Conservation (phyloP, 202 grass and related monocot genomes). For the Schoenoplectus tabernaemontani region DNA sequence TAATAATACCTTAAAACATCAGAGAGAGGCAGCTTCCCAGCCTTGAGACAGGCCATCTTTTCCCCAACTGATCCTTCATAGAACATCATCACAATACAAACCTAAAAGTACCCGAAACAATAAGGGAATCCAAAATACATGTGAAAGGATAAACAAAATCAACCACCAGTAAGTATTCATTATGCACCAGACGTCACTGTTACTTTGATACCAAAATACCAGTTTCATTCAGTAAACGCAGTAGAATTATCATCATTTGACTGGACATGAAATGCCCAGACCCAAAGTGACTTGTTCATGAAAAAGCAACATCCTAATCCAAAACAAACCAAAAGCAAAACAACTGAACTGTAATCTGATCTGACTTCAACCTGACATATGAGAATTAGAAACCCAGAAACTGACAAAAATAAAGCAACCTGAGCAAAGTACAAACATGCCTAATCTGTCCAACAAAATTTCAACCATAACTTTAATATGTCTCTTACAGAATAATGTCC, state of each 20-base stretch:
- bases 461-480: neutral
- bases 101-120: constrained; percentile 40
- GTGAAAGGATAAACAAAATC: neutral
- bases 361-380: neutral
- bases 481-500: neutral
- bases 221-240: neutral
- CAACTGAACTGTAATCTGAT: no score
- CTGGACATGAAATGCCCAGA: neutral
- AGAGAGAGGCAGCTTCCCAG: constrained; percentile 70
- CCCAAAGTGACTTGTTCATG: neutral
- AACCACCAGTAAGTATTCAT: neutral
- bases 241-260: neutral
- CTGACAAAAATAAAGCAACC: neutral
- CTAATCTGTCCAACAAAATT: neutral
- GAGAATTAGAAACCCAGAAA: neutral
- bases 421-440: neutral
- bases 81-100: constrained; percentile 93
- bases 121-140: neutral
- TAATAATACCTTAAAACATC: constrained; percentile 69
- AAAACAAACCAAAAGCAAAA: no score
- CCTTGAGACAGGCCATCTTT: constrained; percentile 79
- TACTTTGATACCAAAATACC: neutral
- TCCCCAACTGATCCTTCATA: constrained; percentile 92
- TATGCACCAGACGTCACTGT: neutral
- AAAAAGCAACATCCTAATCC: neutral